Evolutionary conservation across 495 filamentous ascomycete genomes (phyloP).

Genomic region (Podospora pseudopauciseta): DNA sequence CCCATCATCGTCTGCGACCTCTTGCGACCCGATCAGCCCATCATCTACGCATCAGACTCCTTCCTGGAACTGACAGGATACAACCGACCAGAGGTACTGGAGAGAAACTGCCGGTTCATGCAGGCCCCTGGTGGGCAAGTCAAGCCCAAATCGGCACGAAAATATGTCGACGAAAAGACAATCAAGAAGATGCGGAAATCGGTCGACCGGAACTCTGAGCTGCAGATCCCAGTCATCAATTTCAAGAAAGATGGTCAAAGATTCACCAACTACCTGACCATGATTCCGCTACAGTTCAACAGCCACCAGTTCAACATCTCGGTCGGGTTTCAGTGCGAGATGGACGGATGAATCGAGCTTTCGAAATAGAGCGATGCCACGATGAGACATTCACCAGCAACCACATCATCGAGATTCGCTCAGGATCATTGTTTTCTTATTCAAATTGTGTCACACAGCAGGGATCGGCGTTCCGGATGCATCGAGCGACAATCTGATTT

Average conservation of each 20-base stretch:
- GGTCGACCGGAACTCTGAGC: constrained; percentile 38
- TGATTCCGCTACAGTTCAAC: constrained; percentile 38
- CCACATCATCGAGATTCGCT: not conserved
- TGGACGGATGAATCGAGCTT: not conserved
- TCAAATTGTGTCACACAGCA: not conserved
- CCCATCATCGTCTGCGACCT: constrained; percentile 50
- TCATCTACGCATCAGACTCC: constrained; percentile 47
- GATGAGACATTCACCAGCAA: not conserved
- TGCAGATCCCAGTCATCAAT: constrained; percentile 45
- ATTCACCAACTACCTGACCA: constrained; percentile 47
- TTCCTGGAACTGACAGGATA: constrained; percentile 49
- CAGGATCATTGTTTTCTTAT: not conserved
- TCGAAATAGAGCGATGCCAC: not conserved
- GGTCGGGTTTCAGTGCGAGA: constrained; percentile 8
- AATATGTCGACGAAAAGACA: constrained; percentile 36
- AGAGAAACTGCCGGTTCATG: constrained; percentile 52
- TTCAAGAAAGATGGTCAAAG: constrained; percentile 46
- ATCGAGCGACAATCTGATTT: constrained; percentile 3
- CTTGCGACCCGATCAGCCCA: constrained; percentile 40
- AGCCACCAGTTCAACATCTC: constrained; percentile 4
- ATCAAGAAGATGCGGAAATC: constrained; percentile 39
- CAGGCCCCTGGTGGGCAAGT: constrained; percentile 42
- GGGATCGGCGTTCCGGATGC: constrained; percentile 2
- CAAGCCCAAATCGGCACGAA: constrained; percentile 26
- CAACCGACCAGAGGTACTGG: constrained; percentile 37